phyloP scores from a whole-genome alignment of 768 basidiomycete genomes.

The Polyporus arcularius region DNA sequence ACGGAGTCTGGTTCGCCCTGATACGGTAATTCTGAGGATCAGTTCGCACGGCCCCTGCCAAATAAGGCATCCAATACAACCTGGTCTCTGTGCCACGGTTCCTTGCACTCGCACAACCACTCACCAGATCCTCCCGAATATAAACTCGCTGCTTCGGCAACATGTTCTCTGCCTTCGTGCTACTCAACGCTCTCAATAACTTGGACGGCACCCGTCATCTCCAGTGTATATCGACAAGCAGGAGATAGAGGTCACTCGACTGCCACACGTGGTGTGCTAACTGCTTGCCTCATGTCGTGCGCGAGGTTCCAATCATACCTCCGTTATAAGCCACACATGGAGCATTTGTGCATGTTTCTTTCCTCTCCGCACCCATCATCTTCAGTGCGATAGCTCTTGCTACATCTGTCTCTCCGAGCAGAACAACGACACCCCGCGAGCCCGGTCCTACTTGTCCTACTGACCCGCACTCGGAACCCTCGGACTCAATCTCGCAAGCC shows the following conservation, averaged over 20 bases:
- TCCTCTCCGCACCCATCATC: conserved; percentile 5
- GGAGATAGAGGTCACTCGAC: conserved; percentile 3
- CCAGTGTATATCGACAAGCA: neutral
- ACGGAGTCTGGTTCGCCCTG: conserved; percentile 1
- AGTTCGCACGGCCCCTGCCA: neutral
- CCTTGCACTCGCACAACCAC: neutral
- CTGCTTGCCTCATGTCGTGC: conserved; percentile 20
- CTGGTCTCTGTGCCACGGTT: neutral
- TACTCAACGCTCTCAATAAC: neutral
- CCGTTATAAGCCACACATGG: conserved; percentile 6
- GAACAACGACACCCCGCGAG: neutral
- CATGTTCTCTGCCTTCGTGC: neutral
- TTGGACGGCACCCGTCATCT: neutral
- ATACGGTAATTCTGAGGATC: neutral
- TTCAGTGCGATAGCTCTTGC: conserved; percentile 6
- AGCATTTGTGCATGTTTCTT: neutral
- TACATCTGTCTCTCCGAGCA: neutral
- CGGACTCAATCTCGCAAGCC: neutral
- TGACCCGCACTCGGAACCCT: neutral
- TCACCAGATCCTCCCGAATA: neutral
- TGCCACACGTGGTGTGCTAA: conserved; percentile 21
- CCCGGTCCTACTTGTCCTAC: neutral
- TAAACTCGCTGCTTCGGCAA: neutral
- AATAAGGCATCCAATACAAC: no score
- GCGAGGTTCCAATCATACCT: conserved; percentile 11